Evolutionary conservation across 345 rosid genomes (phyloP).

Genomic region (Clausena lansium): DNA sequence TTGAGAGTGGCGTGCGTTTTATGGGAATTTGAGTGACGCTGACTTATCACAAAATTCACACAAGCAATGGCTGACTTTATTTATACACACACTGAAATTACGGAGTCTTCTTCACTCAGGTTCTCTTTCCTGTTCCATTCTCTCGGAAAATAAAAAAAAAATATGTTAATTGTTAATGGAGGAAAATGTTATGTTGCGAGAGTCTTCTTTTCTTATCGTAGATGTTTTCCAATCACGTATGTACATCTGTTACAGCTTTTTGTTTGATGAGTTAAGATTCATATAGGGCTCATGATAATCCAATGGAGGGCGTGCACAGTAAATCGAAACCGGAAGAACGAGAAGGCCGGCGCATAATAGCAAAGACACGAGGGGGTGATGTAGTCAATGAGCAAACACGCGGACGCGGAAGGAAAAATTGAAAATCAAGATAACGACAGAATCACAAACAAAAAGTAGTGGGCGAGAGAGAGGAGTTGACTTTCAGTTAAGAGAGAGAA

Average conservation of each 20-base stretch:
- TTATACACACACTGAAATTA: neutral
- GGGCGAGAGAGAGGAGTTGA: constrained; percentile 38
- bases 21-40: constrained; percentile 40
- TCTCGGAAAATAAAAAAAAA: too few relatives aligned
- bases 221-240: neutral
- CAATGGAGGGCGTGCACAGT: neutral
- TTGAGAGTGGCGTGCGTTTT: neutral
- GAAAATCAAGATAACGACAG: constrained; percentile 3
- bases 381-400: constrained; percentile 23
- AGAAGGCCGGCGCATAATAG: constrained; percentile 22
- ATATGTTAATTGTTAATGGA: too few relatives aligned
- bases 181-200: neutral
- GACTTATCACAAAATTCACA: constrained; percentile 19
- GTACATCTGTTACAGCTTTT: neutral
- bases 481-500: constrained; percentile 5
- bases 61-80: constrained; percentile 15
- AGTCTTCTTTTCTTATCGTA: too few relatives aligned
- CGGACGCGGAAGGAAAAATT: constrained; percentile 18
- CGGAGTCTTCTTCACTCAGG: constrained; percentile 5
- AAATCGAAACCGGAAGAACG: neutral
- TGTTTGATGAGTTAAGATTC: too few relatives aligned
- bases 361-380: neutral
- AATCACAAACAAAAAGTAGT: constrained; percentile 26
- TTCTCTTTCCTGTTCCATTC: neutral
- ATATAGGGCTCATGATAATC: neutral